Conservation (phyloP, 768 basidiomycete genomes). For the Leccinum aurantiacum region DNA sequence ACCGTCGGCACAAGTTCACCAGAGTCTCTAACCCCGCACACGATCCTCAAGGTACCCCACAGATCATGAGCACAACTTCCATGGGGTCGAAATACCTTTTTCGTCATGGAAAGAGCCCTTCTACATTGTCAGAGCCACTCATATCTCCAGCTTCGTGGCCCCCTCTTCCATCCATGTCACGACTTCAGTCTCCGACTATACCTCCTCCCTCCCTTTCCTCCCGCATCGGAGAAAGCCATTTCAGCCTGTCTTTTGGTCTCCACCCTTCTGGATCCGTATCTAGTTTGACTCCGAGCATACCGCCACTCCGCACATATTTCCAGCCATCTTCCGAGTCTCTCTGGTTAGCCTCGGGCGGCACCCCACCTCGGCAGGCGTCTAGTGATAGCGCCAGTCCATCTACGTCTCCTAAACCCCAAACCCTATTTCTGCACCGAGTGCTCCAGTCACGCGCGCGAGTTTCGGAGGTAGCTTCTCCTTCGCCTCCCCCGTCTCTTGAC, state of each 20-base stretch:
- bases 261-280: neutral
- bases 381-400: neutral
- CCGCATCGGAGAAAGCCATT: neutral
- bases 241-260: neutral
- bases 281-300: slow-evolving; percentile 1
- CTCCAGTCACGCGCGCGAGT: slow-evolving; percentile 23
- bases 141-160: slow-evolving; percentile 15
- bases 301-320: slow-evolving; percentile 6
- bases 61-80: neutral
- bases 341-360: neutral
- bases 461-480: slow-evolving; percentile 7
- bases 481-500: slow-evolving; percentile 5
- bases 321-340: neutral
- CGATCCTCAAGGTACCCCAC: neutral
- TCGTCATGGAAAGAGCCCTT: slow-evolving; percentile 15
- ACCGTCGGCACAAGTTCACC: slow-evolving; percentile 13
- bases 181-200: neutral
- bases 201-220: slow-evolving; percentile 1
- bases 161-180: slow-evolving; percentile 5
- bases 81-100: neutral
- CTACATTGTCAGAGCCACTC: slow-evolving; percentile 26
- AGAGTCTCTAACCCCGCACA: slow-evolving; percentile 16
- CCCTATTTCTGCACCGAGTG: slow-evolving; percentile 21
- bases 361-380: neutral
- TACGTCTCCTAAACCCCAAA: neutral